Evolutionary conservation across 495 filamentous ascomycete genomes (phyloP), one percentile per base, ranked within the genome.

Genomic region (Glutinoglossum americanum): DNA sequence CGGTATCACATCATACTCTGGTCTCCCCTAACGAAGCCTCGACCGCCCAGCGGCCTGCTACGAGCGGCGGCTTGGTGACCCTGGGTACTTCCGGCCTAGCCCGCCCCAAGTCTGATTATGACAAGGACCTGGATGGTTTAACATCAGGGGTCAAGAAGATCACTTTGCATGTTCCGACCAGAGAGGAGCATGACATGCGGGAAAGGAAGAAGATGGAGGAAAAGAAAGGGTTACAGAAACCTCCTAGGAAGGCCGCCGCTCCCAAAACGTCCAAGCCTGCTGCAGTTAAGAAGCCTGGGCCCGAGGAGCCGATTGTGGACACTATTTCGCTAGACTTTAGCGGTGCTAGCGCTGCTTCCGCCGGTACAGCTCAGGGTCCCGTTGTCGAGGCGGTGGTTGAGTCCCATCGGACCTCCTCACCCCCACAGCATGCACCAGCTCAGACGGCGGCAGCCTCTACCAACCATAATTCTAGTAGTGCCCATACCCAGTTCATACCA

Each of bases 141-240:
- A 75, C 83, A 0, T 71, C 74, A n/a, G 79, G 78, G 13, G 74
- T 90, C 66, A 82, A 82, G 62, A 84, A 80, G 61, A 80, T 93
- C 61, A 89, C 82, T 62, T 72, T 93, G 51, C 85, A 80, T 47
- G 72, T 90, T 44, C 73, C 85, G 0, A 78, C 83, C 0, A 78
- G 82, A 26, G 80, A 87, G 58, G 81, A 86, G 63, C 75, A 82
- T 57, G 83, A 84, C 35, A 76, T 76, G 6, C 70, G 74, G 32
- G 75, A 79, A 62, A 56, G 28, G 54, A 26, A 56, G 32, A 56
- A 19, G 70, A 65, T 57, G 44, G 23, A 57, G 37, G 17, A 68
- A 63, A 57, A 25, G 59, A 13, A 66, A 60, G 47, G 59, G 62
- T 9, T 60, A 60, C 56, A 69, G 60, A 54, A 68, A 60, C 47